Percentiles rank a stretch among this genome's conserved stretches.
Conservation (phyloP, 2,329 filamentous ascomycete species). For the Fusarium sp. region DNA sequence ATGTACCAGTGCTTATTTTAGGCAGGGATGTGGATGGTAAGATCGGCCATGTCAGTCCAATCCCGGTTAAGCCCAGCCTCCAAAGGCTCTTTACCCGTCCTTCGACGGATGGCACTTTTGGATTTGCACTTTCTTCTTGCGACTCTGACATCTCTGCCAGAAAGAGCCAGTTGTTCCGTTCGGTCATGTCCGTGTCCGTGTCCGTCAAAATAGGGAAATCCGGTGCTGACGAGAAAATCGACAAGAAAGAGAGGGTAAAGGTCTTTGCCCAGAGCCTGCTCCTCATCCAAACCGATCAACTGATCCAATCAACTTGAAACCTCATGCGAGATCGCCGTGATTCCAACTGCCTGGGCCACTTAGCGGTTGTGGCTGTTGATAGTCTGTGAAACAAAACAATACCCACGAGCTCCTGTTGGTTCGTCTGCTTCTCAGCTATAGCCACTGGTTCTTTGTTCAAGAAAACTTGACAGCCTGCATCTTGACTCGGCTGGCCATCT, state of each 20-base stretch:
- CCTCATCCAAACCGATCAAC: not conserved
- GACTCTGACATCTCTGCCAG: constrained; percentile 17
- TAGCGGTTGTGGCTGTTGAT: constrained; percentile 8
- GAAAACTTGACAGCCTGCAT: not conserved
- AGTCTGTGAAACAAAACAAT: constrained; percentile 3
- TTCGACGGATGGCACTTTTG: constrained; percentile 28
- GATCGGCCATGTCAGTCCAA: constrained; percentile 28
- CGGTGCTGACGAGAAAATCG: not conserved
- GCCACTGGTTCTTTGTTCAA: constrained; percentile 5
- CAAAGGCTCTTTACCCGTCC: constrained; percentile 9
- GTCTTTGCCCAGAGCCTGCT: not conserved
- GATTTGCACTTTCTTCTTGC: not conserved
- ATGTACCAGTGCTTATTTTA: constrained; percentile 34
- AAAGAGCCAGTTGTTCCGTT: constrained; percentile 6
- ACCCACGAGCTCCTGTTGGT: constrained; percentile 19
- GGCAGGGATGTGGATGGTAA: constrained; percentile 32
- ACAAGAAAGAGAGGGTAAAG: not conserved
- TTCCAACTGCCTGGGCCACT: not conserved
- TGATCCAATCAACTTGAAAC: not conserved
- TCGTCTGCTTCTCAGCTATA: constrained; percentile 12
- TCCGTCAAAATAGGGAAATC: not conserved
- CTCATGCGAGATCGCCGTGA: constrained; percentile 14
- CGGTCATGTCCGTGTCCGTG: constrained; percentile 19
- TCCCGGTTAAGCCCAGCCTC: constrained; percentile 20
- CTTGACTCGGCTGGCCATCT: not conserved